Evolutionary conservation across 768 basidiomycete genomes (phyloP), one percentile per base, ranked within the genome.

Genomic region (Crucibulum laeve): DNA sequence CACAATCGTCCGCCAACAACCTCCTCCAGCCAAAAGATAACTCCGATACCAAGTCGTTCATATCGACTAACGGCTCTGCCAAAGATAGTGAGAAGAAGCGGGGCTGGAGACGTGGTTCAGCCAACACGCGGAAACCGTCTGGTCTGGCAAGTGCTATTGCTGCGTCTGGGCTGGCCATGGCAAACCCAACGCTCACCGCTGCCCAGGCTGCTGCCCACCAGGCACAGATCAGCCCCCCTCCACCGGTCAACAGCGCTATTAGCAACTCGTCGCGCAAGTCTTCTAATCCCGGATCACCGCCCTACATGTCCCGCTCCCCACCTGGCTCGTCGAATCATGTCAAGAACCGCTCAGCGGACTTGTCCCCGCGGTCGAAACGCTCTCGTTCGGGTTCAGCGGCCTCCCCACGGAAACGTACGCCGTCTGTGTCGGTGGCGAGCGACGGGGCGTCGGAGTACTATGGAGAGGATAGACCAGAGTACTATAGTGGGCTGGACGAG

Each of bases 141-240:
- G 77, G 79, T 18, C 70, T 86, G n/a, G 84, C 85, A 3, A 71
- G 74, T 40, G 84, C 83, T 1, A 70, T 85, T 39, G 82, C 84
- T 1, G 78, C 80, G 2, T 79, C 80, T 14, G 80, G 83, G 14
- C 63, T 83, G 23, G 75, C 81, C 36, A 84, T 87, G 75, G 77
- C 79, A 8, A 77, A 80, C 49, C 67, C 79, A 0, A 68, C 67
- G 1, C 58, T 80, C 43, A 69, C 70, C 2, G 62, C 74, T 3
- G 73, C 76, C 17, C 74, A 74, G 44, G 68, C 70, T 1, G 62
- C 74, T 4, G 73, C 75, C 15, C 74, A 74, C 13, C 68, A 70
- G 37, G 62, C 70, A 11, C 69, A 69, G 26, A 60, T 70, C 22
- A 54, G 51, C 33, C 60, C 64, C 24, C 59, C 60, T 28, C 49